A percentile compares a stretch with the other conserved stretches of the same genome.
These are phyloP conservation scores for Periconia sp. DNA, from an alignment of 2,329 filamentous ascomycete genomes.

Conservation along the genomic window DNA sequence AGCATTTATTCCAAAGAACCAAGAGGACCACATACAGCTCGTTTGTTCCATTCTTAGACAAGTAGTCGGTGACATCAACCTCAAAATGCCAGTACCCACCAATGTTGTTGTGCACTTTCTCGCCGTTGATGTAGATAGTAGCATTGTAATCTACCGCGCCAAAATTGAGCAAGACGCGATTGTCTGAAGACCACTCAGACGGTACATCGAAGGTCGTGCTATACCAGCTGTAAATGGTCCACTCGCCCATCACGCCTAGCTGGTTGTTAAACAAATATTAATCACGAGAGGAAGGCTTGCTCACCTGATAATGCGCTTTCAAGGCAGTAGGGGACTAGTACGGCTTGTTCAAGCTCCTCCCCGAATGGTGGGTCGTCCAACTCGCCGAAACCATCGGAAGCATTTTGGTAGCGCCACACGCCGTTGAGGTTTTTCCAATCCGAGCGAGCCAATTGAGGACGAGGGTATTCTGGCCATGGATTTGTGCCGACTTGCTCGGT, in stretches of 20 bases:
- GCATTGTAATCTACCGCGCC: slow-evolving; percentile 65
- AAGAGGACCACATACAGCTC: slow-evolving; percentile 61
- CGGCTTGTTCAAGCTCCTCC: slow-evolving; percentile 49
- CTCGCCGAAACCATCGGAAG: slow-evolving; percentile 48
- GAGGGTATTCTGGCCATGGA: slow-evolving; percentile 65
- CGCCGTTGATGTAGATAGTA: slow-evolving; percentile 65
- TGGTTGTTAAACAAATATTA: slow-evolving; percentile 47
- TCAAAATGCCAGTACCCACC: slow-evolving; percentile 69
- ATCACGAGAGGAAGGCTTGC: slow-evolving; percentile 14
- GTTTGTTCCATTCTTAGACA: slow-evolving; percentile 55
- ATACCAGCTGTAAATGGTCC: slow-evolving; percentile 54
- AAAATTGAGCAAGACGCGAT: slow-evolving; percentile 60
- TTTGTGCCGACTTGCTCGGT: slow-evolving; percentile 59
- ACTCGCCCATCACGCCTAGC: slow-evolving; percentile 49
- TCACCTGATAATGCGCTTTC: slow-evolving; percentile 60
- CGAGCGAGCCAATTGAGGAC: slow-evolving; percentile 61
- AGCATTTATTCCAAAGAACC: too few species aligned
- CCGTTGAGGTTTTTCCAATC: slow-evolving; percentile 65
- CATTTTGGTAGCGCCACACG: slow-evolving; percentile 62
- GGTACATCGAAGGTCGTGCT: slow-evolving; percentile 60
- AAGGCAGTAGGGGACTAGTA: slow-evolving; percentile 61
- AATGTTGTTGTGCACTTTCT: slow-evolving; percentile 58
- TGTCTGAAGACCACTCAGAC: slow-evolving; percentile 48
- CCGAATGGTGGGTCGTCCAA: slow-evolving; percentile 53
- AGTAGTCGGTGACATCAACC: slow-evolving; percentile 61